phyloP scores from a whole-genome alignment of 768 basidiomycete genomes.

The Hortiboletus flavorubellus region DNA sequence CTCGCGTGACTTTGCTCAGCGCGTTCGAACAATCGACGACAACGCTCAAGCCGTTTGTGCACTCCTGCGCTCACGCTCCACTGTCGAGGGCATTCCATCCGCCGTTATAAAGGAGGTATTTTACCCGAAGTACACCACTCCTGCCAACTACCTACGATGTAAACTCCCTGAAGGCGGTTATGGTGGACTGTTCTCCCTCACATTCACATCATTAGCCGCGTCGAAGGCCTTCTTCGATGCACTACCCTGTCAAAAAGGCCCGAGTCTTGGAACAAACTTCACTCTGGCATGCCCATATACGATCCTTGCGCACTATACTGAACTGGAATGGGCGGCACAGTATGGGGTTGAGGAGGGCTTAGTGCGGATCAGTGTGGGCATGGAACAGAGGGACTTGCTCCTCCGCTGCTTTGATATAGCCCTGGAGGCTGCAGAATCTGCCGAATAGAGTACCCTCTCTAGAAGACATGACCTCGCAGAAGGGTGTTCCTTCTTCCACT shows the following conservation, averaged over 20 bases:
- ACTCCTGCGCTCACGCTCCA: conserved; percentile 61
- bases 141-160: conserved; percentile 67
- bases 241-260: conserved; percentile 83
- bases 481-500: background rate
- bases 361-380: conserved; percentile 87
- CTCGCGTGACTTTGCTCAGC: conserved; percentile 84
- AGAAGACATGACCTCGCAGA: background rate
- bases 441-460: conserved; percentile 4
- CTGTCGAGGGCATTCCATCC: conserved; percentile 33
- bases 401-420: conserved; percentile 60
- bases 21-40: conserved; percentile 71
- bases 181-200: conserved; percentile 86
- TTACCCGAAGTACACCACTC: conserved; percentile 83
- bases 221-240: conserved; percentile 83
- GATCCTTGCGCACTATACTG: conserved; percentile 84
- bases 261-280: conserved; percentile 92
- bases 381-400: conserved; percentile 67
- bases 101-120: conserved; percentile 76
- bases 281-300: conserved; percentile 94
- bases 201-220: conserved; percentile 67
- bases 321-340: conserved; percentile 87
- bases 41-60: conserved; percentile 85
- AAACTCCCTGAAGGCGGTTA: conserved; percentile 59
- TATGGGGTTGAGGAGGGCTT: conserved; percentile 84
- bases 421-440: conserved; percentile 66